Conservation (phyloP, 1,284 basidiomycete species). For the Ustilago sp. region DNA sequence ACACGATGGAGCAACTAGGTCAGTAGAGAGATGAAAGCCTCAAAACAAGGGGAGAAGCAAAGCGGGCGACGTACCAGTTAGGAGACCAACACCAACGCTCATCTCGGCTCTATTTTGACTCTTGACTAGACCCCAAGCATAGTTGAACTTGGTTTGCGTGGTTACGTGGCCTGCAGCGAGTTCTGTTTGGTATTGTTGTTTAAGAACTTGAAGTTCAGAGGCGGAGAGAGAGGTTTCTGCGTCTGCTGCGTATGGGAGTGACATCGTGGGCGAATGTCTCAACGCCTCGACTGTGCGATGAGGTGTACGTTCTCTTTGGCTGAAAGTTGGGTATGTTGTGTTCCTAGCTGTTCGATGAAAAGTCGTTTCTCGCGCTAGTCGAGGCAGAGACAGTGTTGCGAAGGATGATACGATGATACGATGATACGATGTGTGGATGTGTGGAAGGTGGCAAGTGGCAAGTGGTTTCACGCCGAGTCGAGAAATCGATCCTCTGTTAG, state of each 20-base stretch:
- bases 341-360: no score
- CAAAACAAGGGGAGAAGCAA: not conserved
- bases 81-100: conserved; percentile 84
- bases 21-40: not conserved
- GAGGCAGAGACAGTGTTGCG: no score
- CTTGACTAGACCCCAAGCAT: conserved; percentile 79
- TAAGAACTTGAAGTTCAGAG: conserved; percentile 89
- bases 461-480: no score
- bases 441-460: no score
- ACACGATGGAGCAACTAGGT: no score
- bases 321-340: not conserved
- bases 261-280: conserved; percentile 40
- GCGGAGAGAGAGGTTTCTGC: conserved; percentile 87
- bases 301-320: not conserved
- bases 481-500: no score
- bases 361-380: no score
- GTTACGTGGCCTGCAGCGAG: conserved; percentile 83
- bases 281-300: not conserved
- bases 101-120: conserved; percentile 62
- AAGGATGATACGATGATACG: no score
- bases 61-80: conserved; percentile 79
- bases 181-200: conserved; percentile 89
- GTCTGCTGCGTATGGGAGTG: conserved; percentile 92
- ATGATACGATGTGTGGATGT: no score
- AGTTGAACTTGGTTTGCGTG: conserved; percentile 97